Evolutionary conservation across 768 basidiomycete genomes (phyloP).

Genomic region (Leccinum sublutescens): DNA sequence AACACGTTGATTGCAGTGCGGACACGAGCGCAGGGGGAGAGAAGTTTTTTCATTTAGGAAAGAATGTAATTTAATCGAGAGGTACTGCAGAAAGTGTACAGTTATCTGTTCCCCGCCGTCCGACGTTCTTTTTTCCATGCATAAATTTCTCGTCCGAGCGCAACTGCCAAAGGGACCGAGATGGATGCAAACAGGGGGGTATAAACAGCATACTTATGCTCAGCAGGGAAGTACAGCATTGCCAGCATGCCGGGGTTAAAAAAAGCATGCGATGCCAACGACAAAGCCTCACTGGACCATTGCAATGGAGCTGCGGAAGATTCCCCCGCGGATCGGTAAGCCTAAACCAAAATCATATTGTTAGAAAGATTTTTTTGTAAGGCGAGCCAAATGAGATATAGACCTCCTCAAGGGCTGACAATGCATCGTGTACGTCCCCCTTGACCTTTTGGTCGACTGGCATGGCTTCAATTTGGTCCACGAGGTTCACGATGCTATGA

Average conservation of each 20-base stretch:
- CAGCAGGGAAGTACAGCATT: conserved; percentile 93
- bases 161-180: conserved; percentile 76
- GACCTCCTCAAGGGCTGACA: conserved; percentile 75
- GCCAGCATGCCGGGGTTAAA: conserved; percentile 97
- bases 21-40: conserved; percentile 9
- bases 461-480: conserved; percentile 88
- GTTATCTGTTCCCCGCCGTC: conserved; percentile 15
- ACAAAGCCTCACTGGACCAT: conserved; percentile 61
- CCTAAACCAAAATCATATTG: conserved; percentile 17
- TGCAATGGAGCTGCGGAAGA: conserved; percentile 41
- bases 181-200: conserved; percentile 92
- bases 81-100: neutral
- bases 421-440: conserved; percentile 65
- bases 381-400: conserved; percentile 17
- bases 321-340: conserved; percentile 18
- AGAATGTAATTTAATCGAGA: conserved; percentile 9
- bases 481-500: conserved; percentile 77
- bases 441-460: conserved; percentile 78
- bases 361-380: conserved; percentile 9
- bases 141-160: conserved; percentile 67
- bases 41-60: conserved; percentile 7
- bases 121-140: conserved; percentile 48
- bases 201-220: conserved; percentile 97
- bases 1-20: conserved; percentile 19
- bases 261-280: conserved; percentile 80